Base-by-base conservation (phyloP, 306 rosid species). In the Coriaria nepalensis region DNA sequence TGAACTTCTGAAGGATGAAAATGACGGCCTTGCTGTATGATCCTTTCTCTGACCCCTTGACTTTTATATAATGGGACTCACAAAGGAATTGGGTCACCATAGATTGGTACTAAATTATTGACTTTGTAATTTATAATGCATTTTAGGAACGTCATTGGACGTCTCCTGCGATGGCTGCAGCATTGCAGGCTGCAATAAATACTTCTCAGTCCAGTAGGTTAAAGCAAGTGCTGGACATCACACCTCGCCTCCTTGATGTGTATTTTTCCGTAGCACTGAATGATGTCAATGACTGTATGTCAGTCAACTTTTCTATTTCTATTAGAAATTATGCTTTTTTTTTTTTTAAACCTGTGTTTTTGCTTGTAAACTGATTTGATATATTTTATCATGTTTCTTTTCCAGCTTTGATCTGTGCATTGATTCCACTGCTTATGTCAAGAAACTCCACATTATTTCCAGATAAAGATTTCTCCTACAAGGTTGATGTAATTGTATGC, bases 121-220 rank as follows among this genome's bases (percentile, higher is more conserved):
- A 65, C 50, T 33, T 43, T 51, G 37, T 53, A 40, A 50, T 56
- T 68, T 48, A 36, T 67, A 34, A 53, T 39, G 6, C 62, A 42
- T 58, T 61, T 63, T 79, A 90, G 97, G 97, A 84, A 65, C 94
- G 97, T 43, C 97, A 80, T 66, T 84, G 93, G 97, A 73, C 77
- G 38, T 90, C 97, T 75, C 94, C 95, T 37, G 90, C 67, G 64
- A 77, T 90, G 80, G 58, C 78, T 33, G 59, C 85, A 36, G 60
- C 69, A 41, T 56, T 90, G 43, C 80, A 77, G 73, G 56, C 75
- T 50, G 80, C 87, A 47, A 75, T 71, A 54, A 77, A 65, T 64
- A 67, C 52, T 62, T 75, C 93, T 57, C 93, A 65, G 69, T 81
- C 97, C 57, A 79, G 77, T 61, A 79, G 84, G 83, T 77, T 84